These are phyloP conservation scores for Psidium guajava DNA, from an alignment of 345 rosid species.

Conservation along the genomic window DNA sequence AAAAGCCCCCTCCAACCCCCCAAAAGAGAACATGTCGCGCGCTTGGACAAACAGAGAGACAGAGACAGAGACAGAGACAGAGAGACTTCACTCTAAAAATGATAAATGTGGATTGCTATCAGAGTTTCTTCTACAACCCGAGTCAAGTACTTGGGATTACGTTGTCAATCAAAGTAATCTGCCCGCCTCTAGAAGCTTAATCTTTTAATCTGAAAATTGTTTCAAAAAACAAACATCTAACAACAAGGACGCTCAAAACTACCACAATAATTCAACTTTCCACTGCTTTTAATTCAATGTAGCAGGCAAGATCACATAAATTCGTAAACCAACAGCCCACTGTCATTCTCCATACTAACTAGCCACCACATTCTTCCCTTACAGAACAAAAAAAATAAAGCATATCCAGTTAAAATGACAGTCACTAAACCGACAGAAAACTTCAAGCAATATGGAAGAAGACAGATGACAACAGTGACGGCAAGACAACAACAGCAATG, in stretches of 20 bases:
- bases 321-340: neutral
- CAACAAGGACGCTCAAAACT: neutral
- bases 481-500: neutral
- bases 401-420: neutral
- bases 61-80: neutral
- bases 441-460: neutral
- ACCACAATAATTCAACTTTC: neutral
- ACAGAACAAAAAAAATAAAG: neutral
- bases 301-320: neutral
- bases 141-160: neutral
- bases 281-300: neutral
- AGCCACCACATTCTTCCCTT: neutral
- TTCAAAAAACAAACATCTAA: neutral
- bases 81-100: neutral
- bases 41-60: neutral
- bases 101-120: neutral
- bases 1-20: neutral
- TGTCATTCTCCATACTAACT: neutral
- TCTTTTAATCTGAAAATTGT: neutral
- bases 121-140: neutral
- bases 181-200: neutral
- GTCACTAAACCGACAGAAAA: neutral
- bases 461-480: neutral
- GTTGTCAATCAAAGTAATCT: neutral
- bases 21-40: neutral